Conservation (phyloP, 345 rosid species). For the Luvunga scandens region DNA sequence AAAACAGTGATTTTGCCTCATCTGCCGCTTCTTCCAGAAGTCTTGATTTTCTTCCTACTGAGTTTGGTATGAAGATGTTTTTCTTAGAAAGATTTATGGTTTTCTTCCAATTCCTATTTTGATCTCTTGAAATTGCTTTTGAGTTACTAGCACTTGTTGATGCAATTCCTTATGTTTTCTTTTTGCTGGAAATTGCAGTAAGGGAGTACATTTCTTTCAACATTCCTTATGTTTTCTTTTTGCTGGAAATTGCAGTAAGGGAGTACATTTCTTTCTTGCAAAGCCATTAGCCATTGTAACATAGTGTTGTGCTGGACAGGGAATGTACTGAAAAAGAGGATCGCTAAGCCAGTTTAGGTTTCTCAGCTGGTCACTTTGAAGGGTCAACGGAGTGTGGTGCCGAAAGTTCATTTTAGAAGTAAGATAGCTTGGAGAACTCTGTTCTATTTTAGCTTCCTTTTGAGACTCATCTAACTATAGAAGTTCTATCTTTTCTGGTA, state of each 20-base stretch:
- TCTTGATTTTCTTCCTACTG: not conserved
- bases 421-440: conserved; percentile 13
- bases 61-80: not conserved
- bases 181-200: conserved; percentile 8
- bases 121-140: not conserved
- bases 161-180: not conserved
- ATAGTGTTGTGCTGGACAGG: not conserved
- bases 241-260: conserved; percentile 9
- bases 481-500: not conserved
- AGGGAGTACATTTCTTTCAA: too few relatives aligned
- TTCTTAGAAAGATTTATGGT: not conserved
- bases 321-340: conserved; percentile 7
- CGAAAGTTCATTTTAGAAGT: conserved; percentile 7
- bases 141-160: not conserved
- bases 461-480: not conserved
- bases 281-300: conserved; percentile 7
- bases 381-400: not conserved
- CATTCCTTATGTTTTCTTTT: not conserved
- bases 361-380: not conserved
- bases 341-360: conserved; percentile 1
- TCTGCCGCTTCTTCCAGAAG: not conserved
- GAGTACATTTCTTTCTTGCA: not conserved
- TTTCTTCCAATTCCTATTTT: not conserved
- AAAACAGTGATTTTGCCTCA: not conserved
- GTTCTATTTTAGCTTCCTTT: conserved; percentile 9